Evolutionary conservation across 805 yeast species (phyloP), one percentile per base, ranked within the genome.

Genomic region (Schwanniomyces occidentalis): DNA sequence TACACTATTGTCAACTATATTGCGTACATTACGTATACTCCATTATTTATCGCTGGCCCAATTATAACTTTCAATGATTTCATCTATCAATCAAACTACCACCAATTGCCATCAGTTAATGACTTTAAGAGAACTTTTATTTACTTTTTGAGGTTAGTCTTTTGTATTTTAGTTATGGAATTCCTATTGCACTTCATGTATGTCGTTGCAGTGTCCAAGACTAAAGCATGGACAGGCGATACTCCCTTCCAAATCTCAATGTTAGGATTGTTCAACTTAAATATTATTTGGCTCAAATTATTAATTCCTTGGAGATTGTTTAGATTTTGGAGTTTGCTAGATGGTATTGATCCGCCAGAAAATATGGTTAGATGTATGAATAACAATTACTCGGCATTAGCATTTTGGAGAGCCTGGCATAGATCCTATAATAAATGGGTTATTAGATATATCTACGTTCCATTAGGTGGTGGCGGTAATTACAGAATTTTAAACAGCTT

Each of bases 341-440:
- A 93, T 58, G 86, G 85, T 0, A 87, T 91, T 34, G 98, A 93
- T 52, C 86, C 98, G 0, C 98, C 99, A 2, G 99, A 93, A 56
- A 93, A 93, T 53, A 93, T 93, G 98, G 80, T 93, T 37, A 71
- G 99, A 39, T 90, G 98, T 56, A 87, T 93, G 79, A 85, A 88
- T 56, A 88, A 93, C 61, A 93, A 93, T 61, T 93, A 82, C 58
- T 84, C 95, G 21, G 93, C 96, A 0, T 60, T 87, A 42, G 88
- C 93, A n/a, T 93, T 93, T 58, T 93, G 99, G 99, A 75, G 98
- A 54, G 95, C 96, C 3, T 93, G 99, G 99, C 99, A 93, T 61
- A 76, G 98, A 52, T 83, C 95, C 30, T 93, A 71, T 65, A 90
- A 91, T 62, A 76, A 84, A 47, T 93, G 96, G 95, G 84, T 86